Percentiles rank a stretch among this genome's conserved stretches.
Conservation (phyloP, 768 basidiomycete genomes). For the Galerina sulciceps region DNA sequence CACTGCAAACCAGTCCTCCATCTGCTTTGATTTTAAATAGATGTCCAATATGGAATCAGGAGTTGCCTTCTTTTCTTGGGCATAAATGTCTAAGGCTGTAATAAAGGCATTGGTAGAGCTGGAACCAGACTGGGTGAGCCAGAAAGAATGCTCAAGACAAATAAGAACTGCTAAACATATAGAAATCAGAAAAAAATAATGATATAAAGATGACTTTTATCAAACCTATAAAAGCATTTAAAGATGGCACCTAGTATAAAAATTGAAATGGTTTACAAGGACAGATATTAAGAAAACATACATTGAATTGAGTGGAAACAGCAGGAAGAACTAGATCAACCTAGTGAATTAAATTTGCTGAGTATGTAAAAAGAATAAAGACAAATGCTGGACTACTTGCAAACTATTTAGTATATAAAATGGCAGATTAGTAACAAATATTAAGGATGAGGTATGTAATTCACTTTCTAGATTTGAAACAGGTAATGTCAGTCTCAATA, state of each 20-base stretch:
- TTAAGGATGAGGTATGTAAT: too few species aligned
- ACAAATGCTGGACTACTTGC: too few species aligned
- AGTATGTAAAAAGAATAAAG: too few species aligned
- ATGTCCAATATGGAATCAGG: not conserved
- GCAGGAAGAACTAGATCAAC: too few species aligned
- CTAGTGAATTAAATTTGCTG: too few species aligned
- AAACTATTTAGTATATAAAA: too few species aligned
- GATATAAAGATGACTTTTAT: not conserved
- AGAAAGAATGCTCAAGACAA: constrained; percentile 3
- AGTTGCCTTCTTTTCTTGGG: not conserved
- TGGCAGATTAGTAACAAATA: too few species aligned
- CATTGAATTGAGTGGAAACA: not conserved
- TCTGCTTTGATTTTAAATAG: not conserved
- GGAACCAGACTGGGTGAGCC: not conserved
- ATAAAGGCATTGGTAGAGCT: not conserved
- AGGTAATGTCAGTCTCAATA: too few species aligned
- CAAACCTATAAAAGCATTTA: not conserved
- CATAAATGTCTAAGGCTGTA: not conserved
- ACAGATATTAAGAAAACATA: not conserved
- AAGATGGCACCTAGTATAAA: constrained; percentile 6
- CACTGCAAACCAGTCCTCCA: not conserved
- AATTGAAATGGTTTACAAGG: not conserved
- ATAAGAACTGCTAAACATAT: not conserved
- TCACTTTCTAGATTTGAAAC: too few species aligned
- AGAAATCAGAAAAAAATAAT: not conserved